Evolutionary conservation across 2,329 filamentous ascomycete species (phyloP), one percentile per base, ranked within the genome.

Genomic region (Epichloe sylvatica): DNA sequence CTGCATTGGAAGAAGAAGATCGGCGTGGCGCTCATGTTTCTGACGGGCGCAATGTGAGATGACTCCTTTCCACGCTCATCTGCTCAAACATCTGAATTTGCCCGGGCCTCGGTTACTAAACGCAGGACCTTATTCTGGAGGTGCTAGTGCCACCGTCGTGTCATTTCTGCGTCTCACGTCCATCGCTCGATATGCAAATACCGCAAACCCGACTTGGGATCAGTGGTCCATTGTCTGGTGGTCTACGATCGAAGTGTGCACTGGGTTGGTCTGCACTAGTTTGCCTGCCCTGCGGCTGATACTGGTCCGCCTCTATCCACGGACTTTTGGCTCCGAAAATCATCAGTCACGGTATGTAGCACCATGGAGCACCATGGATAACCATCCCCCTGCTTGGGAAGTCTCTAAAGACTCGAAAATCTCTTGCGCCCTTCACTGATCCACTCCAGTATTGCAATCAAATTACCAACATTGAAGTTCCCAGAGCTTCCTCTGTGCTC

Each of bases 1-100:
- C 54, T 73, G 9, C 62, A 64, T 37, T 65, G 62, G 57, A 68
- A 67, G 57, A 71, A 71, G 59, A 73, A 70, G 57, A 36, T 69
- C 4, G 62, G 67, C 15, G 64, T 72, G 7, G 55, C 60, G 2
- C 50, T 71, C 39, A 72, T 74, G 68, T 72, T 74, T 51, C 60
- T 62, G 9, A 63, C 71, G 11, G 70, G 71, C 5, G 55, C 61
- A 4, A 65, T 66, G 61, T 63, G 39, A 59, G 57, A 54, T 8
- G 8, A 4, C 56, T 35, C 6, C 1, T 17, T 9, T 5, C 39
- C n/a, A 9, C 19, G 11, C 17, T 23, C 7, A 21, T 30, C 42
- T 30, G 7, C 23, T 34, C 23, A 6, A 44, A 13, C 2, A 37
- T 13, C 12, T 3, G 25, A 8, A 4, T 4, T 30, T 4, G 1